Percentiles rank a stretch among this genome's conserved stretches.
phyloP scores from a whole-genome alignment of 306 rosid genomes.

The Styphnolobium japonicum region DNA sequence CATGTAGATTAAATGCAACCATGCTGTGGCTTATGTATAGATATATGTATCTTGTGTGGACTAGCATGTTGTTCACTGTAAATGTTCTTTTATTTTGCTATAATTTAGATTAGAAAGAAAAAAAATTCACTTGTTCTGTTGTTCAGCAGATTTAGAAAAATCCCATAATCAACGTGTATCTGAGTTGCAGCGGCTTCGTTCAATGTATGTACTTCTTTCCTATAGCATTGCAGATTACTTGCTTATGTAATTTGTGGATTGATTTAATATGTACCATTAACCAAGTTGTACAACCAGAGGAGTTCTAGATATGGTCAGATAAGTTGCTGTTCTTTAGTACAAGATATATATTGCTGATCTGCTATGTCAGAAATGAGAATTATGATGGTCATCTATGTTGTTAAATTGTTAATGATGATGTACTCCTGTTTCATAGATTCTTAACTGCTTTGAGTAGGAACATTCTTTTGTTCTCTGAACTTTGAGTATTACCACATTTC shows the following conservation, averaged over 20 bases:
- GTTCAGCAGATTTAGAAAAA: constrained; percentile 81
- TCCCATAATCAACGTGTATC: constrained; percentile 96
- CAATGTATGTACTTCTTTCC: constrained; percentile 60
- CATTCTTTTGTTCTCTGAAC: too few relatives aligned
- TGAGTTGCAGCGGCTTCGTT: constrained; percentile 87
- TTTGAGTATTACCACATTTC: not conserved
- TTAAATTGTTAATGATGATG: not conserved
- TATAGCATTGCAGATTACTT: not conserved
- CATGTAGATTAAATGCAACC: not conserved
- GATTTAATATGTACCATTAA: not conserved
- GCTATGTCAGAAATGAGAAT: not conserved
- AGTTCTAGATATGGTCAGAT: too few relatives aligned
- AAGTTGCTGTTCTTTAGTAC: too few relatives aligned
- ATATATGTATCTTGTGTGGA: not conserved
- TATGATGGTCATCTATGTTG: not conserved
- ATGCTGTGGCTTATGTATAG: not conserved
- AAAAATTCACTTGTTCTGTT: constrained; percentile 11
- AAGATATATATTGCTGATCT: not conserved
- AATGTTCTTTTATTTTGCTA: not conserved
- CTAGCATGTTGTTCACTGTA: not conserved
- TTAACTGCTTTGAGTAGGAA: not conserved
- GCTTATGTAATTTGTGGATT: constrained; percentile 5
- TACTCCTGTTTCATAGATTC: not conserved
- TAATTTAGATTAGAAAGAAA: not conserved
- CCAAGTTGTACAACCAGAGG: not conserved